Base-by-base conservation (phyloP, 371 early-diverging fungal genomes). In the Haplosporangium sp. region DNA sequence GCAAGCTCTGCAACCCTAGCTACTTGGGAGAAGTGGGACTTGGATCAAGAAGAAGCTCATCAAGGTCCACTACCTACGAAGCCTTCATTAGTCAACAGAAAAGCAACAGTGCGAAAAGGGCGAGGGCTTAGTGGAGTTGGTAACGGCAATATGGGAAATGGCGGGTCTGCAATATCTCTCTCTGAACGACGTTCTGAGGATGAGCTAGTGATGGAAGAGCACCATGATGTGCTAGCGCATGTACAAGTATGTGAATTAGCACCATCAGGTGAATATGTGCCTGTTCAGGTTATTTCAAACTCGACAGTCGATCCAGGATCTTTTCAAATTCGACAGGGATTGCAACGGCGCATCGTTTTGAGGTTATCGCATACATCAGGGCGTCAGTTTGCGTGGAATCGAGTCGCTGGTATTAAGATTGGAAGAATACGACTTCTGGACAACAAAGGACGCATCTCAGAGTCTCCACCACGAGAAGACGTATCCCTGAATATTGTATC, bases 271-370 rank as follows among this genome's bases (percentile, higher is more conserved):
- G 90, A 92, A 9, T 96, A 95, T 83, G 88, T 87, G n/a, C 88
- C 90, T 8, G 94, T 93, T 1, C 91, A 93, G 15, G 88, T 94
- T 2, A 84, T 87, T 35, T 78, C 93, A 5, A 85, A 85, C 44
- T 82, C 86, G 13, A 63, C 87, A 0, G 67, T 89, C 27, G 91
- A 92, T 39, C 73, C 88, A 9, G 94, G 94, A 2, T 87, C 89
- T 2, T 95, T 96, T 74, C 77, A 90, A 42, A 75, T 96, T 40
- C 87, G 94, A 27, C 96, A 97, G 78, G 97, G 97, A 3, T 74
- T 96, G 27, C 96, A 96, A 81, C 90, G 96, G 8, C 90, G 95
- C 1, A 86, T 97, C 19, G 83, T 87, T n/a, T 69, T 96, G 27
- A 86, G 89, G 4, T 65, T 97, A 6, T 90, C 89, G 2, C 96